These are phyloP conservation scores for Vachellia collinsii DNA, from an alignment of 306 rosid genomes.

Conservation along the genomic window DNA sequence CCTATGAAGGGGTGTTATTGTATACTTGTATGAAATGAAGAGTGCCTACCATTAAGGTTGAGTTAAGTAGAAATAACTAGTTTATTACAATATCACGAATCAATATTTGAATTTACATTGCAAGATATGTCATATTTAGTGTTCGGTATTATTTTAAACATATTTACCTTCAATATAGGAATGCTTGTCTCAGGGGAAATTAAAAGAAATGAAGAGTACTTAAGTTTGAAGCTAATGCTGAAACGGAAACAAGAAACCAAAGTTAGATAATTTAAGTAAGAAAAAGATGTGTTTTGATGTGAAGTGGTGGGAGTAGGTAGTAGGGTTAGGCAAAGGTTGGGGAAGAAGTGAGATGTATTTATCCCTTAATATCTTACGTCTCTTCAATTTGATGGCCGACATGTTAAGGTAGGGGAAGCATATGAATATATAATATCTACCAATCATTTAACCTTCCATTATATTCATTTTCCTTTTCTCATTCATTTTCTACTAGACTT, in stretches of 20 bases:
- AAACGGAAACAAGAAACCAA: background rate
- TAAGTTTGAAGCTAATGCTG: background rate
- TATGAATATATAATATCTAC: background rate
- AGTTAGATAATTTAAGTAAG: background rate
- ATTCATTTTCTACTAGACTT: background rate
- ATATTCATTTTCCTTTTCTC: conserved; percentile 11
- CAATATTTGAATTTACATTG: no score
- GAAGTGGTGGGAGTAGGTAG: conserved; percentile 43
- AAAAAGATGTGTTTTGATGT: background rate
- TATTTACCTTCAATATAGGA: no score
- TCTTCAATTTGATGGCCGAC: conserved; percentile 32
- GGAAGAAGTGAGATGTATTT: background rate
- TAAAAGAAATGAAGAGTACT: no score
- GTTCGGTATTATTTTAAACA: no score
- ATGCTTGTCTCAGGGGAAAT: no score
- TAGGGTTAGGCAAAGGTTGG: conserved; percentile 38
- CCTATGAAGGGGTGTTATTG: no score
- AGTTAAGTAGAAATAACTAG: no score
- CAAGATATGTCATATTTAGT: no score
- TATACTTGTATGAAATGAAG: no score
- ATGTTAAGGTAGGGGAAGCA: conserved; percentile 23
- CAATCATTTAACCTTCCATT: conserved; percentile 19
- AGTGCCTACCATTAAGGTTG: no score
- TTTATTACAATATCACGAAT: no score
- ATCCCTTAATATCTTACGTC: background rate